A percentile compares a stretch with the other conserved stretches of the same genome.
Conservation (phyloP, 2,329 filamentous ascomycete species). For the Bipolaris bicolor region DNA sequence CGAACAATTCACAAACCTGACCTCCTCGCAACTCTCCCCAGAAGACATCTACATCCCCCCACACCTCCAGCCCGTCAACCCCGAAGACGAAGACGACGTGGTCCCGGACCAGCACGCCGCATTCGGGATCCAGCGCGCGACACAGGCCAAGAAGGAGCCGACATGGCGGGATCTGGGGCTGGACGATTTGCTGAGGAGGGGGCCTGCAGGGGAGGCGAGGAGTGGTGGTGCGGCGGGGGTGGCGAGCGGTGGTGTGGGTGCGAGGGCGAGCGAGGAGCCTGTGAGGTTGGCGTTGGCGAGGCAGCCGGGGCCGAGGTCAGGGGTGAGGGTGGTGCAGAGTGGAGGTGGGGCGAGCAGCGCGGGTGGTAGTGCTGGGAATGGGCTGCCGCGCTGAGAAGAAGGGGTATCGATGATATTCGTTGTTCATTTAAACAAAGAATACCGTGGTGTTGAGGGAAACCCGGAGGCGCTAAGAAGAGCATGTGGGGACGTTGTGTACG, state of each 20-base stretch:
- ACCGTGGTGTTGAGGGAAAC: too few relatives aligned
- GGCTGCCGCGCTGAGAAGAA: conserved; percentile 40
- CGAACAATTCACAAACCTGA: conserved; percentile 60
- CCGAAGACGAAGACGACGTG: conserved; percentile 87
- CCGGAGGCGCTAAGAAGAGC: not conserved
- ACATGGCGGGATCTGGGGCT: conserved; percentile 82
- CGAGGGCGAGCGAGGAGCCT: conserved; percentile 32
- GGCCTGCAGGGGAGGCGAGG: conserved; percentile 51
- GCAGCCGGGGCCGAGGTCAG: conserved; percentile 35
- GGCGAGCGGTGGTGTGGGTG: conserved; percentile 8
- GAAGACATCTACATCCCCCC: conserved; percentile 85
- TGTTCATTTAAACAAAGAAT: not conserved
- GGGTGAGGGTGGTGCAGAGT: conserved; percentile 15
- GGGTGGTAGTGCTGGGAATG: conserved; percentile 34
- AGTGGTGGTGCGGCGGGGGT: conserved; percentile 16
- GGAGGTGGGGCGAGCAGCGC: conserved; percentile 13
- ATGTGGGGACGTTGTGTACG: too few relatives aligned
- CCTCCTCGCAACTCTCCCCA: conserved; percentile 40
- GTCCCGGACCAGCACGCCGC: conserved; percentile 88
- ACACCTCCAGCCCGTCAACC: conserved; percentile 80
- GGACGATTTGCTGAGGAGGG: conserved; percentile 71
- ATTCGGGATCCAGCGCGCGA: conserved; percentile 83
- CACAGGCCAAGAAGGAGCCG: conserved; percentile 71
- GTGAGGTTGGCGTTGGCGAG: conserved; percentile 40
- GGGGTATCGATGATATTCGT: not conserved